Evolutionary conservation across 352 stramenopile genomes (phyloP).

Genomic region (Thalassiosira livingstoniorum): DNA sequence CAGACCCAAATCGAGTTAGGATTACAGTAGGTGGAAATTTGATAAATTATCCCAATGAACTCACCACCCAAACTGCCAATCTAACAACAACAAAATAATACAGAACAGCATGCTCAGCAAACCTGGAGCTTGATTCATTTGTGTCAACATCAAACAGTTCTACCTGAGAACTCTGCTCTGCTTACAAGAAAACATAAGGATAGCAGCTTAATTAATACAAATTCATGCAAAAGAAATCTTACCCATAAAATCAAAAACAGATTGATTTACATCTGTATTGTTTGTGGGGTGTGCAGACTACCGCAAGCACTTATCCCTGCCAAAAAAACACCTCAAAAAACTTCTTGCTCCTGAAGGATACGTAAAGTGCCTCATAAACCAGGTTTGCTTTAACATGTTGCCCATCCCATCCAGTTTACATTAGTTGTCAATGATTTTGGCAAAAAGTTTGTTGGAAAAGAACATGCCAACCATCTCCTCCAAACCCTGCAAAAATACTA

Average conservation of each 20-base stretch:
- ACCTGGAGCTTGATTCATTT: no score
- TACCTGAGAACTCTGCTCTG: not conserved
- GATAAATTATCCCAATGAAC: not conserved
- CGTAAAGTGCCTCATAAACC: not conserved
- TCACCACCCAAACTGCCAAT: no score
- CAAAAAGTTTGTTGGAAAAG: not conserved
- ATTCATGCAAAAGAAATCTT: not conserved
- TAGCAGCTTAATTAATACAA: not conserved
- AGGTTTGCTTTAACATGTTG: not conserved
- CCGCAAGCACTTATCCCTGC: not conserved
- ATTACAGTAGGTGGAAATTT: not conserved
- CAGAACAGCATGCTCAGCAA: no score
- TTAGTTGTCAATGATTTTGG: constrained; percentile 9
- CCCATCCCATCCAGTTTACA: not conserved
- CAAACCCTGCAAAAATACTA: no score
- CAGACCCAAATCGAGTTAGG: not conserved
- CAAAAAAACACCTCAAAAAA: not conserved
- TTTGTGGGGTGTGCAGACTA: not conserved
- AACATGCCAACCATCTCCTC: no score
- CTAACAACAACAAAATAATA: not conserved
- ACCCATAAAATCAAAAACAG: not conserved
- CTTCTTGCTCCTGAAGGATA: not conserved
- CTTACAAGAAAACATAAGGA: not conserved
- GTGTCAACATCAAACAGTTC: no score
- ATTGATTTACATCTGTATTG: not conserved